Evolutionary conservation across 192 early-diverging fungal genomes (phyloP).

Genomic region (Linnemannia elongata): DNA sequence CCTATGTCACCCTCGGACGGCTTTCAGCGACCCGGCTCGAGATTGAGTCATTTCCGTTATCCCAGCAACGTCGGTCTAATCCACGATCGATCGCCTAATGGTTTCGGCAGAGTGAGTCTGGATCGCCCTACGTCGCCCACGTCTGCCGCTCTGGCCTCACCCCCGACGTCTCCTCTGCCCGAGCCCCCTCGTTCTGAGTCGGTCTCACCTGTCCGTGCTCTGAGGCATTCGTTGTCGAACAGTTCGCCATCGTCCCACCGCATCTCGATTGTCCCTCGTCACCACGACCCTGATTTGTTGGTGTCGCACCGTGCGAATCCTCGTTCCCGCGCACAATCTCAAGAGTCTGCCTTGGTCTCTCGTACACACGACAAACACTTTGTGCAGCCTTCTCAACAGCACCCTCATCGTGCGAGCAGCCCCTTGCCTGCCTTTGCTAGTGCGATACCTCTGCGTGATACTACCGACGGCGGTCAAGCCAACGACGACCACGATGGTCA

Average conservation of each 20-base stretch:
- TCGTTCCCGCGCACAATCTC: conserved; percentile 38
- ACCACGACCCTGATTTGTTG: conserved; percentile 47
- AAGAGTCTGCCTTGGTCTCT: conserved; percentile 21
- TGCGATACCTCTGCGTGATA: not conserved
- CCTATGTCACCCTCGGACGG: not conserved
- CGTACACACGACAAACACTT: not conserved
- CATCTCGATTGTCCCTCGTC: conserved; percentile 43
- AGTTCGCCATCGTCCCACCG: conserved; percentile 40
- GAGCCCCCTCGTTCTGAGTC: conserved; percentile 19
- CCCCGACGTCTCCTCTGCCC: conserved; percentile 39
- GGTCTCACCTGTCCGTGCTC: not conserved
- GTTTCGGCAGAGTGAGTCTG: not conserved
- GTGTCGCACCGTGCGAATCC: conserved; percentile 13
- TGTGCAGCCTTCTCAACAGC: not conserved
- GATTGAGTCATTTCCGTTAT: conserved; percentile 5
- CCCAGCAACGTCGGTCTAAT: not conserved
- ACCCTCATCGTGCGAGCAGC: conserved; percentile 9
- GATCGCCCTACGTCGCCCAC: conserved; percentile 38
- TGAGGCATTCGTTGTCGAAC: conserved; percentile 36
- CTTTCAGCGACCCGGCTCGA: not conserved
- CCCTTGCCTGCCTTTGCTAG: conserved; percentile 25
- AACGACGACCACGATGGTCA: not conserved
- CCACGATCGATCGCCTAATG: not conserved
- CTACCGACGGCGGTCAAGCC: not conserved
- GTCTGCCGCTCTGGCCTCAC: conserved; percentile 10